These are phyloP conservation scores for Pelargonium cotyledonis DNA, from an alignment of 441 rosid species.

Conservation along the genomic window DNA sequence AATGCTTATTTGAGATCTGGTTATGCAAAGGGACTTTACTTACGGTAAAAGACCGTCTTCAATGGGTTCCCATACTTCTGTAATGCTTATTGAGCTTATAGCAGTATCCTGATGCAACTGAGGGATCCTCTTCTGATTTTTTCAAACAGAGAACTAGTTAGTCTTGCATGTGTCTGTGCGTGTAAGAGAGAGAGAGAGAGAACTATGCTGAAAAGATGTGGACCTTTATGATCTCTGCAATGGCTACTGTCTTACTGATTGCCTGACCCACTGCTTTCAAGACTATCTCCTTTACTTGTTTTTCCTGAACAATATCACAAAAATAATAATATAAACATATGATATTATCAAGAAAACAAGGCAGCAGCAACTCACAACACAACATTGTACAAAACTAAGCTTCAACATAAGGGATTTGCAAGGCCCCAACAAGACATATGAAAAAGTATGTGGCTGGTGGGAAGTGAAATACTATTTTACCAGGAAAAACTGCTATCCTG, in stretches of 20 bases:
- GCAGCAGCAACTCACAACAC: not conserved
- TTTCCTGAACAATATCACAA: conserved; percentile 42
- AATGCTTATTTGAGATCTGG: not conserved
- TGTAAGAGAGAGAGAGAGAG: not conserved
- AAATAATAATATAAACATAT: conserved; percentile 1
- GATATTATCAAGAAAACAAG: not conserved
- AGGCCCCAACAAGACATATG: too few species aligned
- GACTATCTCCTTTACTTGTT: conserved; percentile 59
- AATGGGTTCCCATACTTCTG: conserved; percentile 86
- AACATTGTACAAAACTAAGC: not conserved
- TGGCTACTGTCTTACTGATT: conserved; percentile 81
- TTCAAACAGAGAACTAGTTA: conserved; percentile 16
- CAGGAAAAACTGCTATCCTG: too few species aligned
- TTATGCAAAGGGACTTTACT: conserved; percentile 19
- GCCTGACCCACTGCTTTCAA: conserved; percentile 97
- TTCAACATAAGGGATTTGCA: too few species aligned
- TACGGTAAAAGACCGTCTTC: conserved; percentile 94
- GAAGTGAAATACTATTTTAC: too few species aligned
- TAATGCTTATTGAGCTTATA: conserved; percentile 77
- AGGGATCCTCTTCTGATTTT: conserved; percentile 61
- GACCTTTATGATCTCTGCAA: conserved; percentile 82
- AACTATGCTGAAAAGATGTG: conserved; percentile 10
- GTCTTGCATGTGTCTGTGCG: not conserved
- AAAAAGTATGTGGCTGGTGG: too few species aligned
- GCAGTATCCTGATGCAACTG: conserved; percentile 77